Evolutionary conservation across 768 basidiomycete genomes (phyloP).

Genomic region (Pleurotus giganteus): DNA sequence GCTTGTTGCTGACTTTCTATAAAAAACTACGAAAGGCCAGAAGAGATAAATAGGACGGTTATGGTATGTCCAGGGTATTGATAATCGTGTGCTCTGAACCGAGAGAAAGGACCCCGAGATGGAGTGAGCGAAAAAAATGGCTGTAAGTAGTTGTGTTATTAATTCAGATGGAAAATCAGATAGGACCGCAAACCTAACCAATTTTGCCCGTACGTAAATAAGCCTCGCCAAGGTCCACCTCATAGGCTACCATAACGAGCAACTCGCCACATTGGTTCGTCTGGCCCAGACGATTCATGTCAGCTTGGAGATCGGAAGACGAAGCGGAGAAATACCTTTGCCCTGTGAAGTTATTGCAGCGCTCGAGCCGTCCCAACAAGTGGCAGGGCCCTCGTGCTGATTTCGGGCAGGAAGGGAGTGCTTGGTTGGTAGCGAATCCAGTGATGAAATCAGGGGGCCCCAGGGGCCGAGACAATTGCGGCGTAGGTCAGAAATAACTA

Average conservation of each 20-base stretch:
- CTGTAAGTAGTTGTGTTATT: neutral
- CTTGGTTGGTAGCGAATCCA: neutral
- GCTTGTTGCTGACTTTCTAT: slow-evolving; percentile 3
- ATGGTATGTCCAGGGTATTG: slow-evolving; percentile 9
- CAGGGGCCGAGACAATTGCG: slow-evolving; percentile 1
- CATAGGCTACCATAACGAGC: slow-evolving; percentile 7
- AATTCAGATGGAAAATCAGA: slow-evolving; percentile 14
- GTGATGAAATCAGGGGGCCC: no score
- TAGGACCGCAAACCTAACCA: slow-evolving; percentile 7
- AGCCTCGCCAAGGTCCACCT: slow-evolving; percentile 6
- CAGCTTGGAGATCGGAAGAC: neutral
- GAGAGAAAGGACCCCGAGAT: slow-evolving; percentile 13
- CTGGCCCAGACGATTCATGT: neutral
- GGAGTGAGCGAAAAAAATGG: neutral
- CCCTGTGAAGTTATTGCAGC: slow-evolving; percentile 3
- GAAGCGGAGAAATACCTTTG: slow-evolving; percentile 6
- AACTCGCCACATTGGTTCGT: slow-evolving; percentile 1
- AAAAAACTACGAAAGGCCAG: slow-evolving; percentile 3
- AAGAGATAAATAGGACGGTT: slow-evolving; percentile 11
- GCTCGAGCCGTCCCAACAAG: neutral
- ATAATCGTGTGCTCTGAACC: slow-evolving; percentile 3
- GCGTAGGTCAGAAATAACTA: neutral
- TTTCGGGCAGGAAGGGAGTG: neutral
- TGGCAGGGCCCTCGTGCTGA: neutral
- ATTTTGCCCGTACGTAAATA: slow-evolving; percentile 8